Evolutionary conservation across 106 monocot genomes (phyloP).

Genomic region (Dendrobium huoshanense): DNA sequence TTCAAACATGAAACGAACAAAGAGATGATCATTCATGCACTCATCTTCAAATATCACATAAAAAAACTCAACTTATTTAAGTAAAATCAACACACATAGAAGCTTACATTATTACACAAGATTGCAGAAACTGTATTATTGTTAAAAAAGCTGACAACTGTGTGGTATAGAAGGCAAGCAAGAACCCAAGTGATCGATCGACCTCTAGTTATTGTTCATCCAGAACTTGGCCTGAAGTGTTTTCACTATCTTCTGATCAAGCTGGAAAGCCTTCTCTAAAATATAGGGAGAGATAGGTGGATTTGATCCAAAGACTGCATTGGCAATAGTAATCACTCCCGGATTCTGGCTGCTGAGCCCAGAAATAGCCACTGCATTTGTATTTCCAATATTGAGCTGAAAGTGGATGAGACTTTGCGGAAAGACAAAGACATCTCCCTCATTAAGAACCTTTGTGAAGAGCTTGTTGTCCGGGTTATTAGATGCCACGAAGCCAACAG

Average conservation of each 20-base stretch:
- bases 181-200: too few relatives aligned
- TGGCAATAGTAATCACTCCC: slow-evolving; percentile 3
- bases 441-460: background rate
- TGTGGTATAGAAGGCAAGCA: too few relatives aligned
- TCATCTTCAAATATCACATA: too few relatives aligned
- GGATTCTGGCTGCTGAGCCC: slow-evolving; percentile 15
- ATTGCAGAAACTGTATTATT: too few relatives aligned
- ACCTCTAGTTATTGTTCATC: background rate
- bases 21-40: too few relatives aligned
- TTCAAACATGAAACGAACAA: too few relatives aligned
- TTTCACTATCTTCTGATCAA: slow-evolving; percentile 8
- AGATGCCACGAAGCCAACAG: background rate
- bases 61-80: too few relatives aligned
- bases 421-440: slow-evolving; percentile 3
- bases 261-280: slow-evolving; percentile 10
- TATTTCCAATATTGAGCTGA: slow-evolving; percentile 1
- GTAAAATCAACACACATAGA: too few relatives aligned
- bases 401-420: slow-evolving; percentile 5
- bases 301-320: slow-evolving; percentile 14
- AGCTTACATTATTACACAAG: too few relatives aligned
- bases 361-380: background rate
- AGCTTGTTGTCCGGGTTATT: background rate
- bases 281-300: slow-evolving; percentile 1
- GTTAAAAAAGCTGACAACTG: too few relatives aligned
- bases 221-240: slow-evolving; percentile 10